Base-by-base conservation (phyloP, 1,284 basidiomycete genomes). In the Papiliotrema flavescens region DNA sequence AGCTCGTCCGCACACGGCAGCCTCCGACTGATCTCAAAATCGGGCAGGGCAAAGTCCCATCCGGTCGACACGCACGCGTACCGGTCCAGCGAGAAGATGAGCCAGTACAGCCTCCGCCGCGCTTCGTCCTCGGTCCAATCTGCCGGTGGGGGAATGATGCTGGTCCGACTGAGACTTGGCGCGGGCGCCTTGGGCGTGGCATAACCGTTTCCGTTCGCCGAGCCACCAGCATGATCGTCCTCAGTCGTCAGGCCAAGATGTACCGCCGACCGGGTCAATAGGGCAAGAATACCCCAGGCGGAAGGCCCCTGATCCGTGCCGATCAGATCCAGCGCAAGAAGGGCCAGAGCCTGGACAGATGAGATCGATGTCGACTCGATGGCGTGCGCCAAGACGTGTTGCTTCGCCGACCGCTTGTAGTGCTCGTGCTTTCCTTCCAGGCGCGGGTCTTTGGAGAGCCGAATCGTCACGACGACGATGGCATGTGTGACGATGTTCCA, bases 11-110 rank as follows among this genome's bases (percentile, higher is more conserved):
- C 51, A 43, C 71, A 73, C 4, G 76, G 76, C 26, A 77, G 51
- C 22, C 75, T 48, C 11, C 75, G 55, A 51, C 63, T 65, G 51
- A 77, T 71, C 36, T 76, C 74, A n/a, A 59, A 63, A 46, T 75
- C 70, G 0, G 69, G 70, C 5, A 77, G 62, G 2, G 75, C 73
- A 59, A 75, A 76, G 39, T 76, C 75, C 72, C 73, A 76, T 0
- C 75, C 76, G 0, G 76, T 76, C 8, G 70, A 68, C 3, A 68
- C 70, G 43, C 72, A 74, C 4, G 74, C 73, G 56, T 76, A 76
- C 40, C 76, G 65, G 59, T 77, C 76, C 28, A 77, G 59, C 11
- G 65, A 61, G 52, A 73, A 76, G 49, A 77, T 74, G 47, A 75
- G 55, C 76, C 76, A 77, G 51, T 75, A 75, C 49, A 77, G 49